Evolutionary conservation across 202 grass and related monocot species (phyloP).

Genomic region (Panicum hallii): DNA sequence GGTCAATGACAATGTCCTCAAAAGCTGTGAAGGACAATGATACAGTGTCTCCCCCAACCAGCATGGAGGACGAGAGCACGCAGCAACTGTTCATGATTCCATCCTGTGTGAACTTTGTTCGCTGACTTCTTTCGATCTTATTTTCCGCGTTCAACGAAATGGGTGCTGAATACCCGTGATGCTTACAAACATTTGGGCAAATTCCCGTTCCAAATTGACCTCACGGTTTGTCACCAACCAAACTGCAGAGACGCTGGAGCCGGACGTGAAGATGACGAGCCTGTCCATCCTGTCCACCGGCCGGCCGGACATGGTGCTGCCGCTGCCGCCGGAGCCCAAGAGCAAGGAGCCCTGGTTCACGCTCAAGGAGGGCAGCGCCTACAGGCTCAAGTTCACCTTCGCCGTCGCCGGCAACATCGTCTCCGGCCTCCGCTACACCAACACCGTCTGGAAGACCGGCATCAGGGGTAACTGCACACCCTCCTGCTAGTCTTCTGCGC

Average conservation of each 20-base stretch:
- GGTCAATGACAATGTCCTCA: conserved; percentile 23
- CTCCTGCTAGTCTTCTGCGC: not conserved
- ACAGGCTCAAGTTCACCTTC: conserved; percentile 94
- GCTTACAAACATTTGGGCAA: no score
- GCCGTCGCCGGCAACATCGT: conserved; percentile 86
- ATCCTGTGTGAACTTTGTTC: no score
- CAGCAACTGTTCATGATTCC: no score
- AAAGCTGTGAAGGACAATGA: conserved; percentile 35
- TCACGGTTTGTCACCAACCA: not conserved
- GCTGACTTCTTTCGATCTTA: no score
- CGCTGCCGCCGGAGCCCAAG: conserved; percentile 62
- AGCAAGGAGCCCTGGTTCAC: conserved; percentile 86
- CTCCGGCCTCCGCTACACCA: conserved; percentile 91
- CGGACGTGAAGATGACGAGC: conserved; percentile 82
- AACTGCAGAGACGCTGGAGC: conserved; percentile 72
- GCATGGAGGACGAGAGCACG: not conserved
- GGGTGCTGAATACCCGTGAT: no score
- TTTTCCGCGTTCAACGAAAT: no score
- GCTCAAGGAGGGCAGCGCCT: conserved; percentile 88
- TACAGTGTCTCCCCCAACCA: conserved; percentile 3
- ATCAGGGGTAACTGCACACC: conserved; percentile 62
- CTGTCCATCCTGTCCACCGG: conserved; percentile 78
- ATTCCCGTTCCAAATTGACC: not conserved
- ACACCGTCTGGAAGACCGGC: conserved; percentile 93
- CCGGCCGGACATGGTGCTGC: conserved; percentile 71